A percentile compares a stretch with the other conserved stretches of the same genome.
Conservation (phyloP, 1,139 yeast genomes). For the Diutina rugosa region DNA sequence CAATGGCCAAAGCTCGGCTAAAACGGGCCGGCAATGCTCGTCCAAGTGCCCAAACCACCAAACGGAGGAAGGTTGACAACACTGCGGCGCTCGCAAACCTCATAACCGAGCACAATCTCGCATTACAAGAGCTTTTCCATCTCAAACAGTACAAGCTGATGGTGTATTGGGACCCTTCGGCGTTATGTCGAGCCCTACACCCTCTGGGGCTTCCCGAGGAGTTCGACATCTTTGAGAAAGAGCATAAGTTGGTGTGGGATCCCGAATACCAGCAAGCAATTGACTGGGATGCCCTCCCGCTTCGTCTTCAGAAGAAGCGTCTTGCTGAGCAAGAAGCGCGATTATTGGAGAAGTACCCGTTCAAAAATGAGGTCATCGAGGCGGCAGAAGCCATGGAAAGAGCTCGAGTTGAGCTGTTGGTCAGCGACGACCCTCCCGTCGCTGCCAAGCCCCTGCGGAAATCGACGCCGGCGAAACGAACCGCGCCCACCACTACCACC, state of each 20-base stretch:
- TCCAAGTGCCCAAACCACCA: neutral
- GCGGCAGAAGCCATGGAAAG: slow-evolving; percentile 8
- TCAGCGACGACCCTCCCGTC: neutral
- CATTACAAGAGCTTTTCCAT: slow-evolving; percentile 41
- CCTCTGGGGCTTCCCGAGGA: slow-evolving; percentile 20
- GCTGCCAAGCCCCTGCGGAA: neutral
- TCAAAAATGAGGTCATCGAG: slow-evolving; percentile 17
- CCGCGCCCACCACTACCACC: slow-evolving; percentile 6
- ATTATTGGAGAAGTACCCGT: slow-evolving; percentile 23
- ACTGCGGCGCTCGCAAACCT: slow-evolving; percentile 14
- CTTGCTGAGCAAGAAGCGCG: slow-evolving; percentile 26
- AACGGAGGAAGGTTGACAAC: neutral
- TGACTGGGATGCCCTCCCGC: slow-evolving; percentile 21
- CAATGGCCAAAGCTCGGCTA: neutral
- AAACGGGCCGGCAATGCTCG: neutral
- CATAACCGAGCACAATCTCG: slow-evolving; percentile 31
- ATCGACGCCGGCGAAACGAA: slow-evolving; percentile 3
- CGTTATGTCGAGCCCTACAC: slow-evolving; percentile 17
- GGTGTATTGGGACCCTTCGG: slow-evolving; percentile 46
- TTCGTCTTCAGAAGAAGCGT: slow-evolving; percentile 30
- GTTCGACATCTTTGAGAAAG: slow-evolving; percentile 19
- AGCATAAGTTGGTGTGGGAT: slow-evolving; percentile 22
- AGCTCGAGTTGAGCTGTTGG: neutral
- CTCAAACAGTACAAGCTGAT: slow-evolving; percentile 47
- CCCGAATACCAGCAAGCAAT: slow-evolving; percentile 8